Evolutionary conservation across 2,329 filamentous ascomycete species (phyloP).

Genomic region (Neocucurbitaria cava): DNA sequence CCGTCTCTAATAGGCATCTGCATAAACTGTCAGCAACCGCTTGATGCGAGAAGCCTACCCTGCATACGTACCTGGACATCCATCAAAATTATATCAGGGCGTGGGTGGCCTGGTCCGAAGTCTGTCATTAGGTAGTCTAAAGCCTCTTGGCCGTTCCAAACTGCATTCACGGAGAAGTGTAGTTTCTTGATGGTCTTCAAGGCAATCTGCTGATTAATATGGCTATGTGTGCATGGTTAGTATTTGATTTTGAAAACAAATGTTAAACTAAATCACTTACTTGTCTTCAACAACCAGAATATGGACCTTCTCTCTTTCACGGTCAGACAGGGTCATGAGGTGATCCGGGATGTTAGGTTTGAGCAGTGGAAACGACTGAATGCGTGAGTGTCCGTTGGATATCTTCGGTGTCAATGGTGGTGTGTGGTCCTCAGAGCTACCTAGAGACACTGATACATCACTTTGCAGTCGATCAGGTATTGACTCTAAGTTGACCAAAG

Average conservation of each 20-base stretch:
- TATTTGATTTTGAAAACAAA: background rate
- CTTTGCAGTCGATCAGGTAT: conserved; percentile 71
- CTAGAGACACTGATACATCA: conserved; percentile 66
- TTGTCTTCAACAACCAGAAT: conserved; percentile 86
- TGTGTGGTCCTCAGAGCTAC: conserved; percentile 68
- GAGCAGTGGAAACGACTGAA: conserved; percentile 32
- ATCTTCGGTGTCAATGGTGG: conserved; percentile 48
- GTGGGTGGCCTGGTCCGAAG: conserved; percentile 58
- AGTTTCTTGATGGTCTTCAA: conserved; percentile 77
- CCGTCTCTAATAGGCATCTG: conserved; percentile 72
- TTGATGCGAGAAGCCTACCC: background rate
- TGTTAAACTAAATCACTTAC: conserved; percentile 58
- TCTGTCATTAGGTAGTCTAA: conserved; percentile 71
- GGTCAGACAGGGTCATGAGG: conserved; percentile 57
- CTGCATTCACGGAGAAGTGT: conserved; percentile 72
- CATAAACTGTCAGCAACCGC: conserved; percentile 32
- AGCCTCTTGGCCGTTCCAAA: conserved; percentile 81
- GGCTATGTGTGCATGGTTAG: conserved; percentile 30
- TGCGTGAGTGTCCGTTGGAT: conserved; percentile 23
- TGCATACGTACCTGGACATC: conserved; percentile 72
- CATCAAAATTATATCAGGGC: conserved; percentile 80
- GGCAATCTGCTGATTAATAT: conserved; percentile 77
- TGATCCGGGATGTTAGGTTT: conserved; percentile 36
- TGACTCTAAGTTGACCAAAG: conserved; percentile 67
- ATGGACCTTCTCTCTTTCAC: conserved; percentile 69